Evolutionary conservation across 495 filamentous ascomycete genomes (phyloP), one percentile per base, ranked within the genome.

Genomic region (Talaromyces borbonicus): DNA sequence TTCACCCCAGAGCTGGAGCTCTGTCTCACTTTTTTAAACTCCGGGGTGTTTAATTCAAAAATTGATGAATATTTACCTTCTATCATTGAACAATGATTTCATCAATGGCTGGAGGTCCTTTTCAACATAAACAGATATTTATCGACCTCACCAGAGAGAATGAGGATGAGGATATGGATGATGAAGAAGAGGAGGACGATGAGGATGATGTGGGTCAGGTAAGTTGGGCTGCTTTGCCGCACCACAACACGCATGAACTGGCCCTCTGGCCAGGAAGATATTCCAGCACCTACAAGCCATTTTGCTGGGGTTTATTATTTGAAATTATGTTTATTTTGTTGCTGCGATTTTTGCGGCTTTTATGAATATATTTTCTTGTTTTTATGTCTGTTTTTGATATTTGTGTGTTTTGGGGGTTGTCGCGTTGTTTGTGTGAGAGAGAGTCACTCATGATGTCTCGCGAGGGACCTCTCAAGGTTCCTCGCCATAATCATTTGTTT

Each of bases 301-400:
- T 41, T 41, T 14, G 6, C 12, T 5, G 19, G 8, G 1, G n/a
- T 25, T 25, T 24, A 18, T 41, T 14, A 24, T 11, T 26, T 41
- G 20, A 16, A 1, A 2, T 41, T 16, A 14, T 24, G 14, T 15
- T 23, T 7, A 41, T 1, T 41, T 3, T 41, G 38, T 26, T 41
- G 20, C 23, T 2, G 20, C 4, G 23, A 26, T 7, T 23, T 41
- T 26, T 25, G 4, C 38, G 38, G 23, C 14, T 41, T 41, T 41
- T 41, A 15, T 41, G 20, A 25, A 24, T 22, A 24, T 41, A 16
- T 25, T 41, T 41, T 23, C 15, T 8, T 41, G 38, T 41, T 41
- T 40, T 41, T 41, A 41, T 24, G 22, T 41, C 9, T 41, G 23
- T 41, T 41, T 41, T 26, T 26, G 20, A n/a, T n/a, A n/a, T n/a